Percentiles rank a stretch among this genome's conserved stretches.
These are phyloP conservation scores for Apiotrichum mycotoxinovorans DNA, from an alignment of 1,284 basidiomycete species.

Conservation along the genomic window DNA sequence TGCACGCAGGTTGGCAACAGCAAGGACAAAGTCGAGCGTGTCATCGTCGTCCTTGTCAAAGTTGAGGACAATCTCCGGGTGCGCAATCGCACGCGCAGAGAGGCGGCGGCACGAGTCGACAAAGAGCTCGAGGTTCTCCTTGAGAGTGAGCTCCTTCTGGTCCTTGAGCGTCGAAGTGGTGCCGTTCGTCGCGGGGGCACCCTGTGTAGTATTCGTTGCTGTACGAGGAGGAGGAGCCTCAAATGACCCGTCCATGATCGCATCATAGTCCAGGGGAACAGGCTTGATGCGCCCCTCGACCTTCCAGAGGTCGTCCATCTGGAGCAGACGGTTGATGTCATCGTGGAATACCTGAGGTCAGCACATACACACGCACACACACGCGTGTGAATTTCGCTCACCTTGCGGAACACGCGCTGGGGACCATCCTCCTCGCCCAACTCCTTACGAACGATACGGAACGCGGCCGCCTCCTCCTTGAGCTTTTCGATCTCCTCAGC, in stretches of 20 bases:
- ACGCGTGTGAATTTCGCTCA: too few species aligned
- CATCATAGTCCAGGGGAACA: constrained; percentile 73
- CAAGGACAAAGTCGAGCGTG: constrained; percentile 92
- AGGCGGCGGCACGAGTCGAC: constrained; percentile 74
- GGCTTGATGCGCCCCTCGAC: constrained; percentile 68
- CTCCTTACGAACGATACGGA: constrained; percentile 67
- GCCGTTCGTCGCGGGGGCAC: constrained; percentile 7
- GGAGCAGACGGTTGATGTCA: constrained; percentile 83
- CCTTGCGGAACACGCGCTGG: constrained; percentile 78
- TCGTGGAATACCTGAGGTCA: constrained; percentile 70
- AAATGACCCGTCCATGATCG: constrained; percentile 64
- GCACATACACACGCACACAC: neutral
- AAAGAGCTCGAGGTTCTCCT: constrained; percentile 78
- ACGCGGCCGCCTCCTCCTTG: constrained; percentile 82
- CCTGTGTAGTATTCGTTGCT: constrained; percentile 18
- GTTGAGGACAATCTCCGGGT: constrained; percentile 68
- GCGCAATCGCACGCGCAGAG: constrained; percentile 65
- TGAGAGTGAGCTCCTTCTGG: constrained; percentile 68
- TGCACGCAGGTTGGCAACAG: constrained; percentile 87
- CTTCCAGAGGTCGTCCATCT: constrained; percentile 99
- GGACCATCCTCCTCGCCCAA: constrained; percentile 59
- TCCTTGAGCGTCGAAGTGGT: constrained; percentile 60
- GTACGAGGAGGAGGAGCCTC: constrained; percentile 47
- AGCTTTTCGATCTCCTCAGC: constrained; percentile 86
- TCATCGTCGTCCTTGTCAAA: constrained; percentile 99